Evolutionary conservation across 2,329 filamentous ascomycete genomes (phyloP).

Genomic region (Daldinia eschscholtzii): DNA sequence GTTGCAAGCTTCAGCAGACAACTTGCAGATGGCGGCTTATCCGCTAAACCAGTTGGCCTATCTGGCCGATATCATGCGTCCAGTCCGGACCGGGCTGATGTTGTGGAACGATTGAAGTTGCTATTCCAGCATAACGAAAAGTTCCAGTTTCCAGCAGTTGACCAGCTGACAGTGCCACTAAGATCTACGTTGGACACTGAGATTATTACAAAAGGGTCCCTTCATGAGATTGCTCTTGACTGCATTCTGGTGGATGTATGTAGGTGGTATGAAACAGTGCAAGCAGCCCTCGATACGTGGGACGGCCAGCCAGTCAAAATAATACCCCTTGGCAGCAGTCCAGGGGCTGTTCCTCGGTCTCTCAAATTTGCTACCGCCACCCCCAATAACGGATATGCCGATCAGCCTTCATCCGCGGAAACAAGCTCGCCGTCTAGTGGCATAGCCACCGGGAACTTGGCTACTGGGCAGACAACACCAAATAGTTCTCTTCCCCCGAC

Average conservation of each 20-base stretch:
- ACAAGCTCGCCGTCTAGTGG: slow-evolving; percentile 14
- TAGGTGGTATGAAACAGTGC: slow-evolving; percentile 26
- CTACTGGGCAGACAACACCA: slow-evolving; percentile 22
- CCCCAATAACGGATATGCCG: slow-evolving; percentile 2
- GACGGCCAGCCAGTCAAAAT: slow-evolving; percentile 19
- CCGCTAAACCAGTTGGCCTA: slow-evolving; percentile 19
- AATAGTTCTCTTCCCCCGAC: background rate
- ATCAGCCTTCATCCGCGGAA: background rate
- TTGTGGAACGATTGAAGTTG: slow-evolving; percentile 15
- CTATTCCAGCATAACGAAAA: slow-evolving; percentile 16
- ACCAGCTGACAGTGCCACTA: slow-evolving; percentile 17
- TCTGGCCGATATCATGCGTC: slow-evolving; percentile 22
- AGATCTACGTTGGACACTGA: slow-evolving; percentile 24
- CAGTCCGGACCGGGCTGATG: background rate
- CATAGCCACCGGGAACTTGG: slow-evolving; percentile 12
- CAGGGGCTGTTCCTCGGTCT: slow-evolving; percentile 26
- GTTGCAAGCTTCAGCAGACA: slow-evolving; percentile 12
- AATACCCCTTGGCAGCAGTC: slow-evolving; percentile 17
- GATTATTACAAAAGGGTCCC: slow-evolving; percentile 20
- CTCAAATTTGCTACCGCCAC: slow-evolving; percentile 5
- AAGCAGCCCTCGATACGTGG: slow-evolving; percentile 18
- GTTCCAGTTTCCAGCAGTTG: slow-evolving; percentile 17
- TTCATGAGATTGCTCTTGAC: slow-evolving; percentile 26
- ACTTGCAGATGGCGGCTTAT: slow-evolving; percentile 19
- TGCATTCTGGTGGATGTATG: slow-evolving; percentile 19